Evolutionary conservation across 2,329 filamentous ascomycete genomes (phyloP).

Genomic region (Colletotrichum sojae): DNA sequence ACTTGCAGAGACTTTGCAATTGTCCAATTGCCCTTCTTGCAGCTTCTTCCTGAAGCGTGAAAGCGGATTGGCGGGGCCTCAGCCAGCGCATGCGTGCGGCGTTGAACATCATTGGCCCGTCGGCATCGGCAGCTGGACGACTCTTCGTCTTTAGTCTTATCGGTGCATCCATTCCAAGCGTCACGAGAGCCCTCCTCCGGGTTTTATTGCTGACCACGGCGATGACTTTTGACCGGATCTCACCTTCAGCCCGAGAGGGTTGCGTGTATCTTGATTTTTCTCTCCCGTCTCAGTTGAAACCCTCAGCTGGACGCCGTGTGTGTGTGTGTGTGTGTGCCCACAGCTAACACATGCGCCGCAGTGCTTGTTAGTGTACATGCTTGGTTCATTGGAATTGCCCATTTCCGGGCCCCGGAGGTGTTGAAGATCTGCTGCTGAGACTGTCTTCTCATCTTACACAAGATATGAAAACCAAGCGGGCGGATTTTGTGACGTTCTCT

Average conservation of each 20-base stretch:
- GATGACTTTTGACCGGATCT: background rate
- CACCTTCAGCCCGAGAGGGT: background rate
- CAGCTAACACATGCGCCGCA: background rate
- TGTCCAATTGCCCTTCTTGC: too few relatives aligned
- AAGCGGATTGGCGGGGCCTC: too few relatives aligned
- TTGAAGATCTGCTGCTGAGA: constrained; percentile 14
- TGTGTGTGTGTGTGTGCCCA: background rate
- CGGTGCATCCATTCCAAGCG: background rate
- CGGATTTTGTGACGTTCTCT: background rate
- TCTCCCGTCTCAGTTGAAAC: background rate
- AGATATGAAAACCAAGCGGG: background rate
- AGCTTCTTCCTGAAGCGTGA: too few relatives aligned
- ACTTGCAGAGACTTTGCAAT: too few relatives aligned
- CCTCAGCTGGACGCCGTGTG: background rate
- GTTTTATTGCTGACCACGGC: background rate
- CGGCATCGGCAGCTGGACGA: background rate
- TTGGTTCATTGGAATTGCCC: background rate
- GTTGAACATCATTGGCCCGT: background rate
- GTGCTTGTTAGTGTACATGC: background rate
- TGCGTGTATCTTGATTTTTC: background rate
- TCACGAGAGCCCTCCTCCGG: background rate
- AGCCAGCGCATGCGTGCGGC: background rate
- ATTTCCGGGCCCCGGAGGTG: constrained; percentile 7
- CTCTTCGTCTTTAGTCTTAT: background rate
- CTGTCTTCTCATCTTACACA: background rate